Evolutionary conservation across 139 green algal genomes (phyloP).

Genomic region (Haematococcus lacustris): DNA sequence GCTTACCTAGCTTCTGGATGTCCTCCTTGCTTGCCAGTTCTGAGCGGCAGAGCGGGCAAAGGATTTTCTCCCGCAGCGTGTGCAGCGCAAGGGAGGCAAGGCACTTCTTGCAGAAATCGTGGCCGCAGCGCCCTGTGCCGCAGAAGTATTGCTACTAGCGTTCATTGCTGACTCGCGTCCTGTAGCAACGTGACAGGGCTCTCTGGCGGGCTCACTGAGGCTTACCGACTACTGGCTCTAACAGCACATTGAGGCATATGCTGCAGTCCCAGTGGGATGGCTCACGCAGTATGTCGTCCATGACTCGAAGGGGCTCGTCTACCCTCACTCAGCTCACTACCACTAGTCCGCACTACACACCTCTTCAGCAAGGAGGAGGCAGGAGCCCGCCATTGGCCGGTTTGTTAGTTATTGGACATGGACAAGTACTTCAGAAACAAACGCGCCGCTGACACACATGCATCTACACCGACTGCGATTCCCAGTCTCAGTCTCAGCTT

Average conservation of each 20-base stretch:
- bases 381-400: background rate
- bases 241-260: slow-evolving; percentile 12
- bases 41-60: slow-evolving; percentile 7
- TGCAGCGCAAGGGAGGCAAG: background rate
- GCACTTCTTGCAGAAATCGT: slow-evolving; percentile 19
- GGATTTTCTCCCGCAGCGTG: background rate
- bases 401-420: background rate
- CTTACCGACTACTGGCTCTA: slow-evolving; percentile 19
- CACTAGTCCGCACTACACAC: background rate
- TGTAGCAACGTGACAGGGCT: background rate
- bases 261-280: slow-evolving; percentile 1
- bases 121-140: slow-evolving; percentile 8
- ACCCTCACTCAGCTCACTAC: background rate
- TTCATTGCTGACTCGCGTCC: background rate
- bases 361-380: background rate
- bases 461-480: too few species aligned
- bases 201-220: background rate
- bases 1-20: background rate
- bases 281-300: too few species aligned
- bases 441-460: too few species aligned
- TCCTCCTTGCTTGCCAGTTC: background rate
- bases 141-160: background rate
- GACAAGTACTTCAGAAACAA: background rate
- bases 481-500: too few species aligned
- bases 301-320: background rate